Base-by-base conservation (phyloP, 768 basidiomycete species). In the Rhodosporidiobolus odoratus region DNA sequence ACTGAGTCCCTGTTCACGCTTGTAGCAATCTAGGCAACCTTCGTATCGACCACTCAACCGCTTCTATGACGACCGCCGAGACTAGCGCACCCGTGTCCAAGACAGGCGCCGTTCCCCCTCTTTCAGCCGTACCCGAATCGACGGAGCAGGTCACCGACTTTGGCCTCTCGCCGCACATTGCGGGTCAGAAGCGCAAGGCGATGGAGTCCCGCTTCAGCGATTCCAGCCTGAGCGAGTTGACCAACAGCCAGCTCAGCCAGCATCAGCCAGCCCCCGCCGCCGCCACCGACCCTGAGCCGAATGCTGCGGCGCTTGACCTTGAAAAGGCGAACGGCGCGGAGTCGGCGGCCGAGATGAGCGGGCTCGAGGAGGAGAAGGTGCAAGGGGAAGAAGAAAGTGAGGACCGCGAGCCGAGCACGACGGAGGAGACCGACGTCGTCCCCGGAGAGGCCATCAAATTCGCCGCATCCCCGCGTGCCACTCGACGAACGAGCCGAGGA, bases 1-100 rank as follows among this genome's bases (percentile, higher is more conserved):
- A 48, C 27, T 21, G 8, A 35, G 21, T 19, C 27, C 2, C 41
- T 21, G 15, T 37, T 30, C 6, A n/a, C 30, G 32, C 8, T 25
- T 4, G 6, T 27, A 21, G 47, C 30, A 4, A 43, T 19, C 43
- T 43, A 72, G 71, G 66, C 45, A 68, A 71, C 40, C 65, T 71
- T 12, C 65, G 70, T 25, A 57, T 71, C 56, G 57, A 41, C 16
- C 65, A 53, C 40, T 47, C 57, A 2, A 40, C 38, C 21, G 25
- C 30, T 19, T 40, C 37, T 23, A 10, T 58, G 12, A 58, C 57
- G 25, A 58, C 57, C 9, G 34, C 57, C 57, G 37, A 19, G 5
- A 58, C 38, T n/a, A 40, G 25, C 57, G 12, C 7, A 6, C 35
- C 27, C 32, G 41, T 38, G 23, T 56, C 59, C 6, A 19, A 37